Base-by-base conservation (phyloP, 2,329 filamentous ascomycete species). In the Cucurbitaria berberidis region DNA sequence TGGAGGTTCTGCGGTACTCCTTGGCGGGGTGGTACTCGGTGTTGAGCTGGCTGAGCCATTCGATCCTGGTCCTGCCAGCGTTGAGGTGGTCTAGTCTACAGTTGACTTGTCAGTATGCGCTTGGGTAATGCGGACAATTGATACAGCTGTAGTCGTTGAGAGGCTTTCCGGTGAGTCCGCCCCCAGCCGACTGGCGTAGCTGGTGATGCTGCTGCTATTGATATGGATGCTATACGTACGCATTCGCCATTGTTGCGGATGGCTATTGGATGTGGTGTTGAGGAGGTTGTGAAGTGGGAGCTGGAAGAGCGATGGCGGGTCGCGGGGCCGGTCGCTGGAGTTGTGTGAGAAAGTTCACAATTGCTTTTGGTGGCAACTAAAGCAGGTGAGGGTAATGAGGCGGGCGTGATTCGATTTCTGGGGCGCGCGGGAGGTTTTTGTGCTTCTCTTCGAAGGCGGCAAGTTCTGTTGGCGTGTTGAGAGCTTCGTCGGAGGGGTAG, bases 1-100 rank as follows among this genome's bases (percentile, higher is more conserved):
- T 99, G 74, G 93, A 96, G 60, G 93, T 96, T 68, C 95, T 89
- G 74, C 95, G 91, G 81, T 95, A 96, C 83, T 96, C 93, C 80
- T 89, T 90, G 70, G 88, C 85, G 51, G 93, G 93, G 69, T 85
- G 83, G 81, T 89, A 92, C 75, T 95, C 90, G 64, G 93, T 97
- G 82, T 97, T 89, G 74, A 99, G 90, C 78, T 86, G 82, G 75
- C 85, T 84, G 72, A 87, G 82, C 86, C 86, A 89, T 78, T 89
- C 85, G 70, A 86, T 81, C 76, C 85, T 82, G 70, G 86, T 88
- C 77, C 90, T 88, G 74, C 89, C 86, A 74, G 86, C 74, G 64
- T 78, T 85, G 76, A 96, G 87, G 80, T 96, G 92, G 77, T 96
- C 90, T 59, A 71, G 63, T 52, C 65, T 68, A 48, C 21, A 39